phyloP scores from a whole-genome alignment of 2,329 filamentous ascomycete species.

The Penicillium sp. region DNA sequence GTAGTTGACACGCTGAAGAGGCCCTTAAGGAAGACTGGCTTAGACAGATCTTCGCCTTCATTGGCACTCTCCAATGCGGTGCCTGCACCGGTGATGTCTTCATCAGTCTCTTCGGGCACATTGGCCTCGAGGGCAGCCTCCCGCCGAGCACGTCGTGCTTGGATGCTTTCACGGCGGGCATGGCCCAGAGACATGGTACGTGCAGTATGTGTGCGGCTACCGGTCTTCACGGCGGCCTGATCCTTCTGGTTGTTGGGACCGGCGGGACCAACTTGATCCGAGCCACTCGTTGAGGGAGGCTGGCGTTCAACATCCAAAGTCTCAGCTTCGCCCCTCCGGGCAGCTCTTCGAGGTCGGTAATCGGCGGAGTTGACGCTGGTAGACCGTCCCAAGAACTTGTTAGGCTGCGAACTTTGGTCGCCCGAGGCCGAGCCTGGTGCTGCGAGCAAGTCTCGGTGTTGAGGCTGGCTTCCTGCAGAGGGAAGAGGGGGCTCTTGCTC shows the following conservation, averaged over 20 bases:
- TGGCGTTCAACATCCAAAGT: constrained; percentile 59
- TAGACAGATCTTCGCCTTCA: constrained; percentile 70
- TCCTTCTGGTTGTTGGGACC: constrained; percentile 49
- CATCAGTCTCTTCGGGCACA: constrained; percentile 87
- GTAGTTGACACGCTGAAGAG: constrained; percentile 97
- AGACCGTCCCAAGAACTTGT: constrained; percentile 75
- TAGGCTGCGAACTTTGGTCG: constrained; percentile 59
- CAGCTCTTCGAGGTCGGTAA: constrained; percentile 63
- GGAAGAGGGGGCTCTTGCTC: constrained; percentile 57
- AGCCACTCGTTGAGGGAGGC: constrained; percentile 73
- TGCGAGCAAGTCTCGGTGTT: constrained; percentile 70
- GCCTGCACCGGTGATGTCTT: constrained; percentile 64
- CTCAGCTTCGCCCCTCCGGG: constrained; percentile 57
- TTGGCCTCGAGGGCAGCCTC: constrained; percentile 73
- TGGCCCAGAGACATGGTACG: constrained; percentile 88
- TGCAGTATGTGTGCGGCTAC: constrained; percentile 62
- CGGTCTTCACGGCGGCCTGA: constrained; percentile 48
- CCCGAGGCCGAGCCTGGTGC: constrained; percentile 54
- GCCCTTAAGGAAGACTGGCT: constrained; percentile 93
- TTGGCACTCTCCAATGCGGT: constrained; percentile 52
- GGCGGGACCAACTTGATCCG: constrained; percentile 67
- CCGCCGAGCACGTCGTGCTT: constrained; percentile 73
- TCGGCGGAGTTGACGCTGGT: constrained; percentile 91
- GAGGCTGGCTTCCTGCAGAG: constrained; percentile 62
- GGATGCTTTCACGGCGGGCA: constrained; percentile 86